Base-by-base conservation (phyloP, 805 yeast species). In the Pichia membranifaciens region DNA sequence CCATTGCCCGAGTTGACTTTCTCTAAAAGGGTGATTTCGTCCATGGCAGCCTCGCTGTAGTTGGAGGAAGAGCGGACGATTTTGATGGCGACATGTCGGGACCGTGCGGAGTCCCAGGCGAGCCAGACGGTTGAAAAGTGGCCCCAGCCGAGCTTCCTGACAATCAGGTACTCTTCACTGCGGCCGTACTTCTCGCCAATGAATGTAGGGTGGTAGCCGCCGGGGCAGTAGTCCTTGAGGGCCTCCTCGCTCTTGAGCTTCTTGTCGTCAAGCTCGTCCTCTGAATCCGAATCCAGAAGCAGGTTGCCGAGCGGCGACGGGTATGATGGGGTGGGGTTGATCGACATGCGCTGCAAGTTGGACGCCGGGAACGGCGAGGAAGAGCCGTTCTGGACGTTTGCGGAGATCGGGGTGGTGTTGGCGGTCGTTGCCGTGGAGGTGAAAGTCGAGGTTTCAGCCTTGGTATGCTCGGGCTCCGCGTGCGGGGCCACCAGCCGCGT, bases 91-190 rank as follows among this genome's bases (percentile, higher is more conserved):
- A 78, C 83, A 55, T 78, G 82, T 25, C 68, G 58, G 16, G 67
- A 66, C 15, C 56, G 38, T 3, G 53, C 47, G 2, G 61, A 52
- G 44, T 74, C 76, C 43, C 59, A 62, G 1, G 84, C 84, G 25
- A 81, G 61, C 86, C 86, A 81, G n/a, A 81, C 87, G 1, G 86
- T 80, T 35, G 83, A 76, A 55, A 81, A 81, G 57, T 81, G 84
- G 32, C 87, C 87, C 84, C 84, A 79, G 3, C 87, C 87, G 8
- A 81, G 65, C 59, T 81, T 81, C 25, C 84, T 65, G 18, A 77
- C 66, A 22, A 79, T 64, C 8, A 65, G 57, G 58, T 79, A 79
- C 47, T 71, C 66, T 47, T 69, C 65, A 41, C 67, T 60, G 7
- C 68, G 58, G 35, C 76, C 77, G 55, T 78, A 77, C 15, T 64